Base-by-base conservation (phyloP, 169 alveolate genomes). In the Plasmodium inui region DNA sequence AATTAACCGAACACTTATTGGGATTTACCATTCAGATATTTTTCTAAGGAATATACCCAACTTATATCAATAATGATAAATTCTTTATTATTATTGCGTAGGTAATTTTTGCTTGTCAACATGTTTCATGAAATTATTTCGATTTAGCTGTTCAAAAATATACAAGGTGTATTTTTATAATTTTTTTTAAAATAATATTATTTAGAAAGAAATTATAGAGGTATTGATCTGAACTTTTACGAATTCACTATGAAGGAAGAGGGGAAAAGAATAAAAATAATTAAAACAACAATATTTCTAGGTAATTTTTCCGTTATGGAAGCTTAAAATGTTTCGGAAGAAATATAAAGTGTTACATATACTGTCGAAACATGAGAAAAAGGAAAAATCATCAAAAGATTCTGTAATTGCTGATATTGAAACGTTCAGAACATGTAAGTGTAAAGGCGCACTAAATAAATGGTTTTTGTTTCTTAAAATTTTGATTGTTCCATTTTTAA, bases 401-500 rank as follows among this genome's bases (percentile, higher is more conserved):
- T 78, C 53, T 78, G 7, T 39, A 78, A 32, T 8, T 78, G 34
- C 32, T 19, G 37, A 78, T 78, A 7, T 39, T 28, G 84, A 78
- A 78, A 78, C 84, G 61, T 78, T 28, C 17, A 39, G 19, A 6
- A 61, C n/a, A 12, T 78, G 39, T 12, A 1, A 37, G 30, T 2
- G 10, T 10, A 78, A 28, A 10, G 84, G 61, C 8, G 53, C 22
- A 41, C 44, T 37, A 28, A 78, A 78, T 78, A 37, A 37, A 78
- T 37, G 44, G n/a, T 14, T 78, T 39, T 28, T 32, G 71, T 39
- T 78, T 12, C 84, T 34, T 32, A 78, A 78, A 1, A 37, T 57
- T 41, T 78, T 78, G 39, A 12, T 78, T 78, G n/a, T 41, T 78
- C 14, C 44, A 78, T 17, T 78, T 39, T 78, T 78, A 78, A 12